phyloP scores from a whole-genome alignment of 306 rosid genomes.

The Gastrolobium bilobum region DNA sequence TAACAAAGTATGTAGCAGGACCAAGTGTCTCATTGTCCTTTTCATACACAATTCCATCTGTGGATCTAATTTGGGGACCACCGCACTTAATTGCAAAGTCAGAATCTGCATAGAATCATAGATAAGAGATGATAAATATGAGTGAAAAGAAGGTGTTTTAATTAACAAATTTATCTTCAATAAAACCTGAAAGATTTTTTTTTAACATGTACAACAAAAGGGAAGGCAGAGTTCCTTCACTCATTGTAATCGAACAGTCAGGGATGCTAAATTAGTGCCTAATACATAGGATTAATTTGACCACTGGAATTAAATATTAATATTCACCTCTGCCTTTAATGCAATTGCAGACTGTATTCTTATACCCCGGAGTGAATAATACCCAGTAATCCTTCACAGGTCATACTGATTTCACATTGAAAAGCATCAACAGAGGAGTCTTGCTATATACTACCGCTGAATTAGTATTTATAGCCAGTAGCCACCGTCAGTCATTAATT shows the following conservation, averaged over 20 bases:
- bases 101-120: constrained; percentile 59
- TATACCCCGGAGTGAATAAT: background rate
- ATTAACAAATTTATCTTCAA: background rate
- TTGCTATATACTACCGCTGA: background rate
- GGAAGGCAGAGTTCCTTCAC: background rate
- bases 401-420: background rate
- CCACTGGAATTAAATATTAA: background rate
- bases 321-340: background rate
- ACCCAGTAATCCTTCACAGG: background rate
- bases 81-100: constrained; percentile 78
- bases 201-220: background rate
- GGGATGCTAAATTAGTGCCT: background rate
- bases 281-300: background rate
- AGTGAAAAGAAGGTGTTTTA: background rate
- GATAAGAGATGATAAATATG: background rate
- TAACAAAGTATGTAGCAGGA: constrained; percentile 75
- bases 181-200: background rate
- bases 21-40: constrained; percentile 70
- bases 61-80: constrained; percentile 58
- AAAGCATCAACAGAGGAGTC: background rate
- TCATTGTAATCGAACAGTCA: background rate
- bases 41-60: constrained; percentile 55
- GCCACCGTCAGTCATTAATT: background rate
- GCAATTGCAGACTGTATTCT: background rate
- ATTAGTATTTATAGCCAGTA: background rate